These are phyloP conservation scores for Eucalyptus sideroxylon DNA, from an alignment of 345 rosid genomes.

Conservation along the genomic window DNA sequence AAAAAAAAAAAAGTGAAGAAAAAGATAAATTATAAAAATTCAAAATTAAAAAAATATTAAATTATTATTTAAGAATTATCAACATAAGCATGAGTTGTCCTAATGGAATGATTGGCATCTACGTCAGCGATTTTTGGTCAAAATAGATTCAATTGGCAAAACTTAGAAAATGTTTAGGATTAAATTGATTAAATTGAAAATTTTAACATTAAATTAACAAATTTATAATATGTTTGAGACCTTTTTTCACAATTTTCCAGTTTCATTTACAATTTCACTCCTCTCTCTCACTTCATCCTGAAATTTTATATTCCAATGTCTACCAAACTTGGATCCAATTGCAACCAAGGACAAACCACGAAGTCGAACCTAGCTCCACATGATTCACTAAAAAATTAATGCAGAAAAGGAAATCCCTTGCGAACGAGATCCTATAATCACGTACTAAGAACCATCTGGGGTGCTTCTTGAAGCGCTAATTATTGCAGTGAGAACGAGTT, in stretches of 20 bases:
- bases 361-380: background rate
- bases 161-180: too few relatives aligned
- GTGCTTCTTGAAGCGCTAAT: background rate
- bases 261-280: background rate
- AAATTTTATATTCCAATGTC: background rate
- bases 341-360: background rate
- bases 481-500: background rate
- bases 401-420: background rate
- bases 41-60: too few relatives aligned
- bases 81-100: accelerated
- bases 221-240: too few relatives aligned
- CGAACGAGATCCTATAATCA: background rate
- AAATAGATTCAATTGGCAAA: too few relatives aligned
- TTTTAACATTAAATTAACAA: background rate
- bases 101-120: accelerated
- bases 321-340: background rate
- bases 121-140: accelerated
- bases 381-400: background rate
- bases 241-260: too few relatives aligned
- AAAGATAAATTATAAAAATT: too few relatives aligned
- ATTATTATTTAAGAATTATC: too few relatives aligned
- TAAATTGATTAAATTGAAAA: too few relatives aligned
- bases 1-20: too few relatives aligned
- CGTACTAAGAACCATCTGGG: background rate
- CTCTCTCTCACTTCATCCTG: background rate